phyloP scores from a whole-genome alignment of 495 filamentous ascomycete species.

The Podospora tetraspora region DNA sequence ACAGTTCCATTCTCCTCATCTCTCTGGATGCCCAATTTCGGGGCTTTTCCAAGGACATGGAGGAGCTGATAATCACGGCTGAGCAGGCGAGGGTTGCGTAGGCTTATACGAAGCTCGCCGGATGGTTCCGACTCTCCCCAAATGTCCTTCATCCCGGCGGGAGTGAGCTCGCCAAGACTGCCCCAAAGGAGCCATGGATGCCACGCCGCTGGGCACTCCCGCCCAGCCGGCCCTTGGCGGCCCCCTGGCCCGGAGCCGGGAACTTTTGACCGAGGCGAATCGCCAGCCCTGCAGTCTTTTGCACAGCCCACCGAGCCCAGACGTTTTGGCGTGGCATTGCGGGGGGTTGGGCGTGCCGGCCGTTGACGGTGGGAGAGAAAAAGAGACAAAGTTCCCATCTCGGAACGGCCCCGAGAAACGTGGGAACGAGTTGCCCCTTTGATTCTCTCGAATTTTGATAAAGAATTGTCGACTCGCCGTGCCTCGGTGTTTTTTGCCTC shows the following conservation, averaged over 20 bases:
- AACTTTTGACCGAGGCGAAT: background rate
- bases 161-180: background rate
- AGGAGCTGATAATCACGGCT: background rate
- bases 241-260: background rate
- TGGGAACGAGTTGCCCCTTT: background rate
- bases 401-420: background rate
- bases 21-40: background rate
- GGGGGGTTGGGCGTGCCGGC: background rate
- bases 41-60: background rate
- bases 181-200: background rate
- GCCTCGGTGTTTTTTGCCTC: background rate
- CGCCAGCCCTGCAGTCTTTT: background rate
- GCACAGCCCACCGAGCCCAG: background rate
- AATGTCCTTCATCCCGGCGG: background rate
- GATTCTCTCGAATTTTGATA: background rate
- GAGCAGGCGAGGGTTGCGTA: background rate
- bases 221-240: background rate
- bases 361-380: background rate
- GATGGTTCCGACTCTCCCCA: background rate
- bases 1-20: background rate
- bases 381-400: background rate
- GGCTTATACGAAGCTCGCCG: background rate
- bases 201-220: background rate
- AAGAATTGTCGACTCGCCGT: background rate
- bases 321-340: background rate